A percentile compares a stretch with the other conserved stretches of the same genome.
These are phyloP conservation scores for Xylaria intraflava DNA, from an alignment of 495 filamentous ascomycete species.

Conservation along the genomic window DNA sequence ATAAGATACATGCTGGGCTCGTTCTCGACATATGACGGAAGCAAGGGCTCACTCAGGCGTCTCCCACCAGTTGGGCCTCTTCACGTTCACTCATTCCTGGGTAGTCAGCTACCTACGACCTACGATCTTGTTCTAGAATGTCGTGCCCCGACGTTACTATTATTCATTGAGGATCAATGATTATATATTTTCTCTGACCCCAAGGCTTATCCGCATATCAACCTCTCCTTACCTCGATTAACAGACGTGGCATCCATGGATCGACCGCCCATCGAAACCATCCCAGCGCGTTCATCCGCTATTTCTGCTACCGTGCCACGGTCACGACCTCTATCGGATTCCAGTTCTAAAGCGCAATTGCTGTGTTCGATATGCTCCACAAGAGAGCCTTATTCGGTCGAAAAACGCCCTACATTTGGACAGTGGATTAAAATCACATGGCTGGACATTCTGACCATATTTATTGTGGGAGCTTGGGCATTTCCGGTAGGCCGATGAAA, in stretches of 20 bases:
- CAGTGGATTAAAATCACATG: conserved; percentile 39
- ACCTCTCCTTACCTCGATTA: neutral
- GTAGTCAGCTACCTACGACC: too few relatives aligned
- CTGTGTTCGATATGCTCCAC: neutral
- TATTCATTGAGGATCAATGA: neutral
- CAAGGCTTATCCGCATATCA: neutral
- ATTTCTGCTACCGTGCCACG: neutral
- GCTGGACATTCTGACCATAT: conserved; percentile 44
- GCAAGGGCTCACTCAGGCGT: neutral
- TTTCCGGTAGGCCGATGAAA: conserved; percentile 32
- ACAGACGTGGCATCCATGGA: neutral
- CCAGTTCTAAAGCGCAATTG: neutral
- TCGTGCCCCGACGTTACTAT: neutral
- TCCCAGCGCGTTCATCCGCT: neutral
- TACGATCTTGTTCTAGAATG: neutral
- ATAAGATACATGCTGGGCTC: neutral
- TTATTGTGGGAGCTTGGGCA: conserved; percentile 36
- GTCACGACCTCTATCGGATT: neutral
- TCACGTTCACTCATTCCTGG: neutral
- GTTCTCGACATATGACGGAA: neutral
- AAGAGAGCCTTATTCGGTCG: conserved; percentile 20
- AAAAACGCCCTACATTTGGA: conserved; percentile 36
- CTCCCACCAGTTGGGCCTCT: neutral
- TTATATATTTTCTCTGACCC: neutral
- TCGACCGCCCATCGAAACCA: neutral